Percentiles rank a stretch among this genome's conserved stretches.
Conservation (phyloP, 2,329 filamentous ascomycete genomes). For the Dendryphion nanum region DNA sequence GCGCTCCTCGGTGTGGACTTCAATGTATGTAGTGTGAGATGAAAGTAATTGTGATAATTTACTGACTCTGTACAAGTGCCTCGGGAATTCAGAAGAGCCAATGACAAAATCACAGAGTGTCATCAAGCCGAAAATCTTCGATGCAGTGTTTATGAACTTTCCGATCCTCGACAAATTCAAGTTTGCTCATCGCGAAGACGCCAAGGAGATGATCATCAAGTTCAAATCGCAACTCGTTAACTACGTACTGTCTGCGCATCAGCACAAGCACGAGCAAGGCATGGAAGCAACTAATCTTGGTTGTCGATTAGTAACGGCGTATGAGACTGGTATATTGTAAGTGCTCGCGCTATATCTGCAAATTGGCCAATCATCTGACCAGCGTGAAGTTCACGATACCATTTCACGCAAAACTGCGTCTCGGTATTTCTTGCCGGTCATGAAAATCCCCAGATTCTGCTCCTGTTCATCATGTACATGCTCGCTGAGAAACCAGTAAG, state of each 20-base stretch:
- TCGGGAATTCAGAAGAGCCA: conserved; percentile 5
- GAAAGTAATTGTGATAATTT: not conserved
- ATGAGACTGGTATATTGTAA: too few relatives aligned
- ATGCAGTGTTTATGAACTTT: conserved; percentile 8
- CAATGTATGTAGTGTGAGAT: conserved; percentile 2
- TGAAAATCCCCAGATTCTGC: conserved; percentile 8
- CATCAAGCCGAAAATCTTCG: conserved; percentile 9
- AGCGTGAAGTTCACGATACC: too few relatives aligned
- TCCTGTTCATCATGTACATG: conserved; percentile 8
- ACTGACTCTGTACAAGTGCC: not conserved
- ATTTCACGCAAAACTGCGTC: too few relatives aligned
- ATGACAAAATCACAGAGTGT: conserved; percentile 4
- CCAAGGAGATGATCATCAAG: conserved; percentile 6
- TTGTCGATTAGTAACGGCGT: conserved; percentile 10
- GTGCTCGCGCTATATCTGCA: too few relatives aligned
- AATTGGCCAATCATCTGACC: too few relatives aligned
- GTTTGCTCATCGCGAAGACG: conserved; percentile 9
- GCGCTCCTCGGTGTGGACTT: conserved; percentile 13
- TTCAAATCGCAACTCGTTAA: conserved; percentile 10
- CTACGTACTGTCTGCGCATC: conserved; percentile 7
- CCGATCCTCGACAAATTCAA: conserved; percentile 9
- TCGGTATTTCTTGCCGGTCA: too few relatives aligned
- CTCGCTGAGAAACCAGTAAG: conserved; percentile 8
- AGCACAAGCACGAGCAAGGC: conserved; percentile 6
- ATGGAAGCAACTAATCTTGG: conserved; percentile 7